Evolutionary conservation across 768 basidiomycete genomes (phyloP), one percentile per base, ranked within the genome.

Genomic region (Auricularia sp.): DNA sequence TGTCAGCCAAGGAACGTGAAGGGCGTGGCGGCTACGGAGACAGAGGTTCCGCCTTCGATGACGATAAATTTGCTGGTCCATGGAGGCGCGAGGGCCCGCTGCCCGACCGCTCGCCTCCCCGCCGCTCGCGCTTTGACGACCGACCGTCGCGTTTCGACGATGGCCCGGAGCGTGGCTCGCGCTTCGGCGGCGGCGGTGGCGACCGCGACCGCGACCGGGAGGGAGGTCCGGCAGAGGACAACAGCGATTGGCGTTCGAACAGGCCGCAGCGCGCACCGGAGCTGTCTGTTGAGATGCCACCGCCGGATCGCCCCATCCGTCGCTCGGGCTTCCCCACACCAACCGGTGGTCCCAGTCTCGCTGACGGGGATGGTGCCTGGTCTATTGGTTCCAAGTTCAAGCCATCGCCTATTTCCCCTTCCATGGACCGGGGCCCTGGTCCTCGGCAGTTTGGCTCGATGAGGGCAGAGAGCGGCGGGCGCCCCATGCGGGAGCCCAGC

Each of bases 21-120:
- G 64, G 70, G 64, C 84, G 85, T 36, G 58, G 78, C 54, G 82
- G 82, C 56, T 84, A 85, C 68, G 78, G 83, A n/a, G 79, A 78
- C 13, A 36, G 56, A 67, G 77, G 75, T 59, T 69, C 71, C 34
- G 74, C 77, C 39, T 86, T 86, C 58, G 92, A 94, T 7, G 89
- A 87, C 63, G 77, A 88, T 16, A 95, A 95, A 73, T 93, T 93
- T 68, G 85, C 90, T 61, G 85, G 79, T 21, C 86, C 84, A 56
- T 97, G 94, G 94, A 80, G 94, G 64, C 85, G 94, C 65, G 87
- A 92, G 16, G 92, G 89, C 0, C 95, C 94, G 61, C 82, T 94
- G 29, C 89, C 92, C 24, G 86, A 88, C 64, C 70, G 81, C 1
- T 79, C 79, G 6, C 65, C 67, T 18, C 64, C 61, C 45, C 72